Evolutionary conservation across 768 basidiomycete species (phyloP), one percentile per base, ranked within the genome.

Genomic region (Gautieria morchelliformis): DNA sequence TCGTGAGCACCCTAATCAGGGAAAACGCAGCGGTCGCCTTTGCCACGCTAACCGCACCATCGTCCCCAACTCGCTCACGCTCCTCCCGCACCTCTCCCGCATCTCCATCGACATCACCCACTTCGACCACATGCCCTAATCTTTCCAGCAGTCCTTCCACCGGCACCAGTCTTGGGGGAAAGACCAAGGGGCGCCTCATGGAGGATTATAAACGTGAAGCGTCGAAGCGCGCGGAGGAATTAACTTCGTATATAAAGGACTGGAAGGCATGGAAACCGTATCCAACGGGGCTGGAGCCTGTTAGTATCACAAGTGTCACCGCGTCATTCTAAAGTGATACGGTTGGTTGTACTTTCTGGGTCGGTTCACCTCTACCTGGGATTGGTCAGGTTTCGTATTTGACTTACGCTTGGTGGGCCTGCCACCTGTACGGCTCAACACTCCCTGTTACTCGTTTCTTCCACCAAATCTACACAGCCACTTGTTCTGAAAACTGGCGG

Each of bases 181-280:
- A 53, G 22, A 27, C 45, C n/a, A 12, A 42, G 20, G 33, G 24
- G 15, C 19, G 40, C 17, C 10, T 55, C 11, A 22, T 55, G 22
- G 53, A 55, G 9, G 53, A 45, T 17, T 55, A 55, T 19, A 42
- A 41, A 19, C 37, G 41, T 8, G 53, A 55, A 32, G 41, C 53
- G 42, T 37, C 53, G 12, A 44, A 45, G 20, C 37, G 53, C n/a
- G 53, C 53, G 9, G 39, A 55, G 41, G 53, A 55, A 40, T n/a
- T 55, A 19, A 40, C 41, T 22, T 22, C 30, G 12, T 55, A 55
- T 45, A 55, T 55, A 10, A 55, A 33, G 30, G 30, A 49, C 14
- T 49, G 48, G 48, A 49, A 14, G n/a, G 48, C 33, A 6, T 49
- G 48, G 48, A 17, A 49, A 12, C 27, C 48, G 5, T 49, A 22